These are phyloP conservation scores for Barnettozyma californica DNA, from an alignment of 805 yeast genomes.

Conservation along the genomic window DNA sequence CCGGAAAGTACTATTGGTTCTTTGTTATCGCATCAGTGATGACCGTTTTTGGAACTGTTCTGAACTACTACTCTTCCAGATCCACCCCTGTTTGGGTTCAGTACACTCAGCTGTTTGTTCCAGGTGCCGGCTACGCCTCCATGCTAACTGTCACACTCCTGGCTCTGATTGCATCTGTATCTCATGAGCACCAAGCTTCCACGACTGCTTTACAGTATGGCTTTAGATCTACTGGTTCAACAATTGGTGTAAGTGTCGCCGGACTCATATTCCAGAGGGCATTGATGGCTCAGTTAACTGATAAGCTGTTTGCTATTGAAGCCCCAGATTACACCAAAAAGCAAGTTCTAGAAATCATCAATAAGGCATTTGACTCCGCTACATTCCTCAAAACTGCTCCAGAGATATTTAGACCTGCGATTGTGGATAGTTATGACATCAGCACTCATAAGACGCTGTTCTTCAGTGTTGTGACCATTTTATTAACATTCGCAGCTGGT, in stretches of 20 bases:
- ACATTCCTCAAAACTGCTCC: constrained; percentile 48
- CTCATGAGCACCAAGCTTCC: constrained; percentile 66
- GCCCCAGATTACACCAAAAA: constrained; percentile 14
- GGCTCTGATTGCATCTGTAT: constrained; percentile 74
- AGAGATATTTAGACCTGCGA: constrained; percentile 32
- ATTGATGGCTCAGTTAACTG: constrained; percentile 29
- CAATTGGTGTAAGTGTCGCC: constrained; percentile 69
- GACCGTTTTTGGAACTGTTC: constrained; percentile 41
- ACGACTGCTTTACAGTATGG: constrained; percentile 89
- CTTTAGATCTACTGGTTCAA: constrained; percentile 82
- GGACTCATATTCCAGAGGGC: constrained; percentile 58
- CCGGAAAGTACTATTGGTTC: constrained; percentile 58
- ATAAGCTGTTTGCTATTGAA: constrained; percentile 16
- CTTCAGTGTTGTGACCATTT: constrained; percentile 37
- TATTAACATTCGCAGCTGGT: constrained; percentile 37
- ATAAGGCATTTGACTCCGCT: constrained; percentile 44
- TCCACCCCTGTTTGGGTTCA: constrained; percentile 32
- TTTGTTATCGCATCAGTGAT: constrained; percentile 38
- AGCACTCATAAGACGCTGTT: constrained; percentile 48
- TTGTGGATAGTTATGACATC: constrained; percentile 39
- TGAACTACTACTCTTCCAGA: constrained; percentile 26
- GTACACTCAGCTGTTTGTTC: constrained; percentile 40
- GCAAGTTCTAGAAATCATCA: constrained; percentile 27
- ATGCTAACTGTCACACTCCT: constrained; percentile 66
- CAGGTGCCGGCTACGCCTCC: constrained; percentile 63